A percentile compares a stretch with the other conserved stretches of the same genome.
phyloP scores from a whole-genome alignment of 257 asterid genomes.

The Primulina tabacum region DNA sequence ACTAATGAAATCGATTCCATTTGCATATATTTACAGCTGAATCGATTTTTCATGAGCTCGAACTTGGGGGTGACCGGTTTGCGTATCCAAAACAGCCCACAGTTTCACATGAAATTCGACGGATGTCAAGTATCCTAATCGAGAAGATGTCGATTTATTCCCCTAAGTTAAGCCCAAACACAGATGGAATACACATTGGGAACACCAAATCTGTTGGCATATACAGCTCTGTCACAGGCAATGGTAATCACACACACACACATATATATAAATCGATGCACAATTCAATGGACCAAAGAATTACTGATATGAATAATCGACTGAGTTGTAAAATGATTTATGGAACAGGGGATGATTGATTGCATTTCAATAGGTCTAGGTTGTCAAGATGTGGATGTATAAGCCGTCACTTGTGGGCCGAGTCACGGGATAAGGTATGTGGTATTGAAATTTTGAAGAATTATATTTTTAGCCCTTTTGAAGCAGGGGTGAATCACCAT shows the following conservation, averaged over 20 bases:
- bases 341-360: conserved; percentile 80
- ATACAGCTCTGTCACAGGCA: conserved; percentile 68
- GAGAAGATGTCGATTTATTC: conserved; percentile 68
- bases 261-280: not conserved
- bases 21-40: conserved; percentile 43
- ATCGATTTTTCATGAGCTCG: conserved; percentile 88
- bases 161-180: conserved; percentile 82
- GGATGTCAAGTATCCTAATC: conserved; percentile 71
- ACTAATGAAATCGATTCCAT: not conserved
- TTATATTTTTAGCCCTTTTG: not conserved
- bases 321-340: not conserved
- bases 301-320: not conserved
- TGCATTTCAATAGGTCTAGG: conserved; percentile 95
- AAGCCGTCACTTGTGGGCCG: conserved; percentile 88
- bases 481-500: not conserved
- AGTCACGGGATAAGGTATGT: conserved; percentile 93
- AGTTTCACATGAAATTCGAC: conserved; percentile 87
- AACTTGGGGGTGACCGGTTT: conserved; percentile 61
- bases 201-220: conserved; percentile 74
- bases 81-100: conserved; percentile 78
- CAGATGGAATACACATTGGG: conserved; percentile 90
- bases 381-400: conserved; percentile 78
- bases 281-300: not conserved
- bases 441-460: no score
- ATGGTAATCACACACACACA: conserved; percentile 39